Evolutionary conservation across 2,329 filamentous ascomycete species (phyloP).

Genomic region (Penicillium nordicum): DNA sequence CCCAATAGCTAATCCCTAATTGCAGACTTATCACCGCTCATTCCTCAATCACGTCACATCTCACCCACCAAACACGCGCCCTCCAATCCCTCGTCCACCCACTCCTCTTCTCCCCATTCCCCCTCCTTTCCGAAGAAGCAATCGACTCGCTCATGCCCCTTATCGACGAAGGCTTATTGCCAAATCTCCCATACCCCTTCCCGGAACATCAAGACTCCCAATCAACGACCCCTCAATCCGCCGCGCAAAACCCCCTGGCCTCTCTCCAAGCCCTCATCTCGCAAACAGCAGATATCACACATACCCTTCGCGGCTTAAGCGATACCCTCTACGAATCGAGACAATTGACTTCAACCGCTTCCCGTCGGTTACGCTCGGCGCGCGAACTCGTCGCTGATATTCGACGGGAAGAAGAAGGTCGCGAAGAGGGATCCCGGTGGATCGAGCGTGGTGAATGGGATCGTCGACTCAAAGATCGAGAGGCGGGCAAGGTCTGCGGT

Average conservation of each 20-base stretch:
- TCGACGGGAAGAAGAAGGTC: constrained; percentile 73
- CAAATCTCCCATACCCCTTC: constrained; percentile 50
- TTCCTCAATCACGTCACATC: constrained; percentile 56
- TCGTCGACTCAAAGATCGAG: constrained; percentile 67
- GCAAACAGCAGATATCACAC: constrained; percentile 68
- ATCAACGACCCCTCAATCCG: constrained; percentile 30
- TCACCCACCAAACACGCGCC: constrained; percentile 59
- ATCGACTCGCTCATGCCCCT: constrained; percentile 58
- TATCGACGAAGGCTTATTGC: constrained; percentile 51
- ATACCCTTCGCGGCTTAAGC: constrained; percentile 78
- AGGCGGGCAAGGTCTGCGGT: constrained; percentile 78
- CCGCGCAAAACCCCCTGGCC: constrained; percentile 50
- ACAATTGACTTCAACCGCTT: constrained; percentile 79
- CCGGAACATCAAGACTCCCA: constrained; percentile 29
- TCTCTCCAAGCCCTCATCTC: constrained; percentile 67
- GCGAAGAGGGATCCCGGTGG: constrained; percentile 79
- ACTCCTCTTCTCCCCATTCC: constrained; percentile 56
- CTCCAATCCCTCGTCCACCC: constrained; percentile 58
- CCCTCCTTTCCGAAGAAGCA: constrained; percentile 50
- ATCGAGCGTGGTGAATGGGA: constrained; percentile 81
- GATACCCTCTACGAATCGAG: constrained; percentile 93
- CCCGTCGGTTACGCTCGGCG: constrained; percentile 72
- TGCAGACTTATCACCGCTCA: constrained; percentile 56
- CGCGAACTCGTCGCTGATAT: constrained; percentile 84
- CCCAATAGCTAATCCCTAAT: neutral